Evolutionary conservation across 2,329 filamentous ascomycete genomes (phyloP), one percentile per base, ranked within the genome.

Genomic region (Claviceps sorghi): DNA sequence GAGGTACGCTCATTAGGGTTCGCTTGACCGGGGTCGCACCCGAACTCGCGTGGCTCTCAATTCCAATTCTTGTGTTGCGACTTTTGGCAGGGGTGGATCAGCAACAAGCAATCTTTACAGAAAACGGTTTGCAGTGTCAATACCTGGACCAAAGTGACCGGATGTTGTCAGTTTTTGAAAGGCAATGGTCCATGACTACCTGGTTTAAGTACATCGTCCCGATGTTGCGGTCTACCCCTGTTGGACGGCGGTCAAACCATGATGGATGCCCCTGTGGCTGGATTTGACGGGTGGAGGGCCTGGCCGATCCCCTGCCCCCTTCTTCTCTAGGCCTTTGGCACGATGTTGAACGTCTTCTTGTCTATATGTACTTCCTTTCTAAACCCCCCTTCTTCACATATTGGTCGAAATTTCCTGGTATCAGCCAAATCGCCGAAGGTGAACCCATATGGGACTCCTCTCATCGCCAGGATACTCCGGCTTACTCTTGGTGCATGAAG

Each of bases 41-140:
- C 50, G 51, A 53, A 45, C 55, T 57, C 57, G 58, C 55, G 55
- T 56, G 57, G 57, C 54, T 55, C 49, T 51, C 51, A 51, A 55
- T 55, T 57, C 48, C 34, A 51, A 32, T 48, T 47, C 48, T 41
- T 34, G 51, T 42, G 34, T 43, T 41, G 47, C 36, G 22, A 21
- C 15, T 21, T 29, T 41, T 36, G 36, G 22, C 51, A 50, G 50
- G 44, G 46, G 53, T 26, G n/a, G 11, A 38, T 44, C 47, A 36
- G 47, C 29, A 21, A 48, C 30, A n/a, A 53, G 48, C 48, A 53
- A 46, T 50, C 21, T 52, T 43, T 44, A 42, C 19, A 48, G 30
- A 51, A n/a, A 10, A 17, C 22, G 41, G 26, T 8, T 42, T 21
- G n/a, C 26, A 30, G 10, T 32, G 22, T 41, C 30, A 51, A 17